These are phyloP conservation scores for Kwoniella shivajii DNA, from an alignment of 1,284 basidiomycete genomes.

Conservation along the genomic window DNA sequence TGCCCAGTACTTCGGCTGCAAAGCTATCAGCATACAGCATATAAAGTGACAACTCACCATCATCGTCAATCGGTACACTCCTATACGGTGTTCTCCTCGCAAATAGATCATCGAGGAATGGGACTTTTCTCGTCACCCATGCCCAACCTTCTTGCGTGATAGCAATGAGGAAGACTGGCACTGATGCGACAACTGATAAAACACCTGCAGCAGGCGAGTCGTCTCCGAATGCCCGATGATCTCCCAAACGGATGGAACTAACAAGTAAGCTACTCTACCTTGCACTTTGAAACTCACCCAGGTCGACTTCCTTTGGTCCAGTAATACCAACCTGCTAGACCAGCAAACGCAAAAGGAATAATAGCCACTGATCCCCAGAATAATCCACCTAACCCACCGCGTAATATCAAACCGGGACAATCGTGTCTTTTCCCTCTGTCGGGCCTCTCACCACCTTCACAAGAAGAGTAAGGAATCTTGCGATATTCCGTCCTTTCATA, in stretches of 20 bases:
- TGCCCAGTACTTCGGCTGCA: constrained; percentile 39
- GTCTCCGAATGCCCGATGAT: constrained; percentile 57
- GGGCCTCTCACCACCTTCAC: constrained; percentile 70
- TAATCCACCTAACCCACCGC: constrained; percentile 61
- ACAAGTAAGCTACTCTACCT: not conserved
- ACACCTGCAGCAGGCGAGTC: constrained; percentile 57
- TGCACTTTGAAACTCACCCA: constrained; percentile 63
- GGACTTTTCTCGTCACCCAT: constrained; percentile 59
- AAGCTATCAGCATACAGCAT: too few species aligned
- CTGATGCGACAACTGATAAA: constrained; percentile 71
- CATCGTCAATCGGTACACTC: constrained; percentile 79
- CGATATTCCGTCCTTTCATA: constrained; percentile 88
- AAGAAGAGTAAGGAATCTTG: constrained; percentile 81
- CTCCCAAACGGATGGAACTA: constrained; percentile 76
- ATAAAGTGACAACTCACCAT: too few species aligned
- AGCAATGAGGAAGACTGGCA: constrained; percentile 85
- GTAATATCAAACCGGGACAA: constrained; percentile 69
- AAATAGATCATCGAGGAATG: constrained; percentile 50
- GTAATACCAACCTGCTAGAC: constrained; percentile 75
- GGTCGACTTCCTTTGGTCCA: constrained; percentile 68
- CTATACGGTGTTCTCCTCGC: constrained; percentile 70
- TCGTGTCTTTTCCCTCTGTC: constrained; percentile 71
- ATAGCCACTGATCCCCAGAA: constrained; percentile 79
- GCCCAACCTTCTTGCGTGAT: constrained; percentile 65
- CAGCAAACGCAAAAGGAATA: constrained; percentile 72